Percentiles rank a stretch among this genome's conserved stretches.
phyloP scores from a whole-genome alignment of 2,329 filamentous ascomycete species.

The Rhinocladiella similis region DNA sequence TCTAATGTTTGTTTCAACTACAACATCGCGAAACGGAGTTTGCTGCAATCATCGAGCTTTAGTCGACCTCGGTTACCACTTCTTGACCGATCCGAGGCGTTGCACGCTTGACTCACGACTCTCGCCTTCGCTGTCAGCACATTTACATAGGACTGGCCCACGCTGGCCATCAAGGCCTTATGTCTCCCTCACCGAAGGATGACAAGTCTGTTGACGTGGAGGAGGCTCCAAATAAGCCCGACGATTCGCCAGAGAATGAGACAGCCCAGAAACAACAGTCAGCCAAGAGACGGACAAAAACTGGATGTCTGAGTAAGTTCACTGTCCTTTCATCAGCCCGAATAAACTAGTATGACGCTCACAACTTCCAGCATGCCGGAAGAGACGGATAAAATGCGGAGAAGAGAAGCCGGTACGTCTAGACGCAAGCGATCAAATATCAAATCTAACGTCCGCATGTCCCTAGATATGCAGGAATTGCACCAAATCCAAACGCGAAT shows the following conservation, averaged over 20 bases:
- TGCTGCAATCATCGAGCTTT: too few relatives aligned
- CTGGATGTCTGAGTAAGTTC: constrained; percentile 78
- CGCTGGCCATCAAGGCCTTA: not conserved
- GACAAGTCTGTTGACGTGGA: constrained; percentile 20
- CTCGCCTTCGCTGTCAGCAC: too few relatives aligned
- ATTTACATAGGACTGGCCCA: too few relatives aligned
- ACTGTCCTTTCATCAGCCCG: constrained; percentile 1
- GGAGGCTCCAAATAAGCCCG: constrained; percentile 46
- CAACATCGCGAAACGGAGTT: too few relatives aligned
- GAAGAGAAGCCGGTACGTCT: constrained; percentile 61
- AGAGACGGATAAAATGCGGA: constrained; percentile 94
- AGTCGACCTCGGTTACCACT: too few relatives aligned
- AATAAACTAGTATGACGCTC: constrained; percentile 3
- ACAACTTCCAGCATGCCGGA: constrained; percentile 70
- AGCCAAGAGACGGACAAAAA: constrained; percentile 77
- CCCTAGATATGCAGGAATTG: constrained; percentile 42
- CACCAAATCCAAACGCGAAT: constrained; percentile 47
- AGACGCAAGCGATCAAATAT: not conserved
- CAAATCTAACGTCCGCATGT: not conserved
- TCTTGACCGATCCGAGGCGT: too few relatives aligned
- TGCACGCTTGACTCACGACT: too few relatives aligned
- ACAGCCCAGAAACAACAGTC: constrained; percentile 27
- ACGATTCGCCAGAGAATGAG: constrained; percentile 8
- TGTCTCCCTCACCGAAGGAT: constrained; percentile 23
- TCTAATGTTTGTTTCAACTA: too few relatives aligned